Evolutionary conservation across 768 basidiomycete species (phyloP), one percentile per base, ranked within the genome.

Genomic region (Phlebiopsis gigantea): DNA sequence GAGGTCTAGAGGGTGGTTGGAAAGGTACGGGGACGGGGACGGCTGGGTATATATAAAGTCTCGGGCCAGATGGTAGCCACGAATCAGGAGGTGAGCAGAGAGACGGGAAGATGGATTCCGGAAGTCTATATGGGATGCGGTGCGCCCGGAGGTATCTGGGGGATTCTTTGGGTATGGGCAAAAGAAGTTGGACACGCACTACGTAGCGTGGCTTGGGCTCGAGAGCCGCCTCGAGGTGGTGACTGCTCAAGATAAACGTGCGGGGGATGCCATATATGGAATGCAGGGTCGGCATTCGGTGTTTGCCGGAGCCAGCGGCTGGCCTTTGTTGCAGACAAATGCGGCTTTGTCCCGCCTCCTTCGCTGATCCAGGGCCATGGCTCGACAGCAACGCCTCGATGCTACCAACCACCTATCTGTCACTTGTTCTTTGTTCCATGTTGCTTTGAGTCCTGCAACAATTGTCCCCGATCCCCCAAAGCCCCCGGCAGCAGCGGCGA

Each of bases 181-280:
- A 26, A 12, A 25, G 46, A 25, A 29, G 46, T 6, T 25, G 24
- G 8, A 30, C 50, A 39, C 50, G 34, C 50, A 17, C 50, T 51
- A 21, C 50, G 50, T 51, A 31, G 50, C 50, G 50, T 51, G 30
- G 17, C 34, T 29, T 25, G 8, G 17, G 50, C 31, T 51, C 31
- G 31, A 25, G 34, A 10, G 46, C 46, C 50, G 34, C 31, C 31
- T 34, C 50, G 48, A 50, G 48, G 15, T 19, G 44, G 17, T 29
- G 15, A 30, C 47, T n/a, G 47, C 50, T 51, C 50, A 51, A 51
- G 50, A 51, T 51, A 51, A 51, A 51, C 50, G 34, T 51, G 50
- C 19, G 8, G 9, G 31, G 14, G 50, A 5, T 15, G n/a, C 50
- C 50, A 41, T 39, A 34, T 51, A 7, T 15, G 50, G 50, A n/a